Conservation (phyloP, 2,329 filamentous ascomycete species). For the Juglanconis sp. region DNA sequence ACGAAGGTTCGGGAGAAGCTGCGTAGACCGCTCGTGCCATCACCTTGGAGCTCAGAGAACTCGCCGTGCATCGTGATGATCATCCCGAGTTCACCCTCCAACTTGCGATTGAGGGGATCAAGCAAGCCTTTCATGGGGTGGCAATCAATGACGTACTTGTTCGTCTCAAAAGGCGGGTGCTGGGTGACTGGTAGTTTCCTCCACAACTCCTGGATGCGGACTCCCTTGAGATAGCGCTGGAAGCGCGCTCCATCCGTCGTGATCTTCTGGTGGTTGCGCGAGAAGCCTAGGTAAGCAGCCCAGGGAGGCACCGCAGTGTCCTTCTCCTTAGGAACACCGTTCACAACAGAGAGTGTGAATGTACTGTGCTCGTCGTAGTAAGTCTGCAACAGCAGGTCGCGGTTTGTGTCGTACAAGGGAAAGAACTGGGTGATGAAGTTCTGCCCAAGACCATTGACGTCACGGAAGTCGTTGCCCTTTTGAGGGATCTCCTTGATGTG, state of each 20-base stretch:
- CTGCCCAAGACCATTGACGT: conserved; percentile 71
- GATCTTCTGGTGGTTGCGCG: conserved; percentile 73
- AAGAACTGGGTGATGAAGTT: conserved; percentile 75
- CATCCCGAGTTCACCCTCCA: conserved; percentile 70
- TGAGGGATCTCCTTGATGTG: conserved; percentile 58
- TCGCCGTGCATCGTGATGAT: conserved; percentile 79
- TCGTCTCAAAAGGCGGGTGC: conserved; percentile 67
- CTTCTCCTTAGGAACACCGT: conserved; percentile 44
- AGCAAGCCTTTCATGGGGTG: conserved; percentile 68
- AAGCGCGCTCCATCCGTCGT: conserved; percentile 53
- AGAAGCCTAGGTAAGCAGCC: conserved; percentile 72
- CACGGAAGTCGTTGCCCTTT: conserved; percentile 66
- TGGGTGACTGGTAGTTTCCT: conserved; percentile 66
- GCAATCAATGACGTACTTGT: conserved; percentile 82
- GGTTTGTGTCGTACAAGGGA: conserved; percentile 68
- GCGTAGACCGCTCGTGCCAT: conserved; percentile 58
- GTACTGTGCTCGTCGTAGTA: conserved; percentile 75
- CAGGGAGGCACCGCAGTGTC: conserved; percentile 53
- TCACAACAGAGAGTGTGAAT: conserved; percentile 75
- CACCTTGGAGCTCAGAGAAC: conserved; percentile 69
- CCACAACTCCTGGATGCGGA: conserved; percentile 67
- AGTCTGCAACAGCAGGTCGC: conserved; percentile 56
- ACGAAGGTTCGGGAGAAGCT: conserved; percentile 82
- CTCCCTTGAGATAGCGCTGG: conserved; percentile 64
- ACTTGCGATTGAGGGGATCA: conserved; percentile 63